Conservation (phyloP, 371 early-diverging fungal species). For the Rhizopus arrhizus region DNA sequence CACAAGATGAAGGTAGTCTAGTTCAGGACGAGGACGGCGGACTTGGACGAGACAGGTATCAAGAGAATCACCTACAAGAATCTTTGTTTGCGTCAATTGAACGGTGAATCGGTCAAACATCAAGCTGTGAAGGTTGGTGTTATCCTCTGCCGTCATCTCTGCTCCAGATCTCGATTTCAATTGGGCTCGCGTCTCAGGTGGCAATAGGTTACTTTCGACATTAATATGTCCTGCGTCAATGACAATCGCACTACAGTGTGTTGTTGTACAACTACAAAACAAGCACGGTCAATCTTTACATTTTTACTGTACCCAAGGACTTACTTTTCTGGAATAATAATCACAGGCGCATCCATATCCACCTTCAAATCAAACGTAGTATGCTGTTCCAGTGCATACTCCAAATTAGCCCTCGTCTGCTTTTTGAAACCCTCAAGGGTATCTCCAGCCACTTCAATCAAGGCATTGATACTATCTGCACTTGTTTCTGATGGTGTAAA, state of each 20-base stretch:
- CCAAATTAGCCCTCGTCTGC: conserved; percentile 86
- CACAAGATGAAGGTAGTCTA: conserved; percentile 75
- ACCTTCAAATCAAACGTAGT: conserved; percentile 86
- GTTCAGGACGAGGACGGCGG: conserved; percentile 40
- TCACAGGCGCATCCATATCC: conserved; percentile 96
- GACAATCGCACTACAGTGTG: conserved; percentile 72
- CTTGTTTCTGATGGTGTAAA: conserved; percentile 85
- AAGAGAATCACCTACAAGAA: conserved; percentile 79
- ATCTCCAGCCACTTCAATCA: conserved; percentile 84
- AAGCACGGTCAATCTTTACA: background rate
- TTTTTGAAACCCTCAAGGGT: conserved; percentile 88
- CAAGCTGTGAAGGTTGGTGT: conserved; percentile 70
- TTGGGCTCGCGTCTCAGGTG: conserved; percentile 66
- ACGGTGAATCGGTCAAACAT: conserved; percentile 93
- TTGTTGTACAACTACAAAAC: conserved; percentile 64
- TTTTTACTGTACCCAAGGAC: background rate
- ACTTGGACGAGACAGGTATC: conserved; percentile 75
- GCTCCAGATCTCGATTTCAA: conserved; percentile 69
- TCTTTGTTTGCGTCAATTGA: conserved; percentile 81
- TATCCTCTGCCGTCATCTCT: conserved; percentile 65
- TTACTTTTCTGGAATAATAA: conserved; percentile 90
- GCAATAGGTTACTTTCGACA: conserved; percentile 82
- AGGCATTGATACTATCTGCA: conserved; percentile 72
- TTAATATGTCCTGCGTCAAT: conserved; percentile 93
- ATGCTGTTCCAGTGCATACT: conserved; percentile 88